Conservation (phyloP, 2,329 filamentous ascomycete species). For the Aulographum hederae region DNA sequence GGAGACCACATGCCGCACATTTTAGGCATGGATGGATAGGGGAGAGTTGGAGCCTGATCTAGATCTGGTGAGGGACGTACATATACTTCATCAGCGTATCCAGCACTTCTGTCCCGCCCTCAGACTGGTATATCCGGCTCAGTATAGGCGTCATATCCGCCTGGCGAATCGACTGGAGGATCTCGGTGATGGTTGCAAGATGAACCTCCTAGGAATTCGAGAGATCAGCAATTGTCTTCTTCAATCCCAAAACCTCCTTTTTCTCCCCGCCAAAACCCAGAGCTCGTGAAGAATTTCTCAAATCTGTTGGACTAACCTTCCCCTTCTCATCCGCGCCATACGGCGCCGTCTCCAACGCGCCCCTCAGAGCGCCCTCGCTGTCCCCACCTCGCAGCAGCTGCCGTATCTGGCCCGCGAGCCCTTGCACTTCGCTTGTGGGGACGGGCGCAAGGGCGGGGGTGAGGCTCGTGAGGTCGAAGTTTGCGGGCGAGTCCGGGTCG, state of each 20-base stretch:
- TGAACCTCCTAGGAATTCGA: constrained; percentile 90
- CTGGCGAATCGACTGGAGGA: constrained; percentile 89
- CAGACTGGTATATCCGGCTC: constrained; percentile 57
- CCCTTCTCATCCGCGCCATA: constrained; percentile 38
- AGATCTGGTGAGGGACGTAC: constrained; percentile 32
- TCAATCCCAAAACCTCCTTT: constrained; percentile 12
- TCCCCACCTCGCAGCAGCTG: constrained; percentile 79
- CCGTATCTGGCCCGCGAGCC: constrained; percentile 61
- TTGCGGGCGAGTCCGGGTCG: constrained; percentile 73
- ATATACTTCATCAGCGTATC: constrained; percentile 97
- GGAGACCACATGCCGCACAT: no score
- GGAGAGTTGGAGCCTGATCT: neutral
- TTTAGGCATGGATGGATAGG: no score
- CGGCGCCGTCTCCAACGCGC: constrained; percentile 71
- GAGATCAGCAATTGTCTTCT: constrained; percentile 9
- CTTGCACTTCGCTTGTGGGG: constrained; percentile 60
- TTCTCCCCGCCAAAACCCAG: constrained; percentile 9
- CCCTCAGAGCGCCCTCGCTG: constrained; percentile 66
- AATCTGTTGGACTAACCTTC: constrained; percentile 27
- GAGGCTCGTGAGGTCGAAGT: constrained; percentile 79
- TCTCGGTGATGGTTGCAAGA: constrained; percentile 74
- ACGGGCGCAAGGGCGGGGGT: constrained; percentile 59
- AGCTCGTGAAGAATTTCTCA: no score
- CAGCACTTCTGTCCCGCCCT: constrained; percentile 66
- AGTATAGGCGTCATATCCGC: constrained; percentile 87